Evolutionary conservation across 106 monocot species (phyloP), one percentile per base, ranked within the genome.

Genomic region (Vanilla planifolia): DNA sequence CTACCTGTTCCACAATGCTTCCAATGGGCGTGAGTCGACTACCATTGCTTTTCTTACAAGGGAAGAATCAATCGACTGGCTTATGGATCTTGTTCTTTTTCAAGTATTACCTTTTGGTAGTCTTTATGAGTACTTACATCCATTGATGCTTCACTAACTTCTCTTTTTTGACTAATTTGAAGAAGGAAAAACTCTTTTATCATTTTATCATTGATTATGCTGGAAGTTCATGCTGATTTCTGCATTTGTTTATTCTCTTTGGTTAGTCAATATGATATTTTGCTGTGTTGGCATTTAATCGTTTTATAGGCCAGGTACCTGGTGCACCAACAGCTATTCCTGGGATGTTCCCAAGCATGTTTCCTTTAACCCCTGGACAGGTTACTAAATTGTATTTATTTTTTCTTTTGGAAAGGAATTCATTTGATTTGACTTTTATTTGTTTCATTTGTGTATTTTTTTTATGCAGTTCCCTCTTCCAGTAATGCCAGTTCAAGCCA

Each of bases 11-110:
- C 86, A 80, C 80, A 79, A 63, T 78, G 80, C 86, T 86, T 75
- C 85, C 77, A 92, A 79, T 94, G 82, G 85, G 82, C 61, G 77
- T 80, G 82, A 90, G 79, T 76, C 55, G 67, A 73, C 80, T 80
- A 60, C 72, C 78, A 67, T 89, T 85, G 89, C 85, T 83, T 76
- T 75, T 71, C 62, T 89, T 72, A 66, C 73, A 82, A 86, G 80
- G 82, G 77, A 86, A 74, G 84, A 70, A 70, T 59, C 75, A 70
- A 39, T 70, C 65, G 85, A 77, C 74, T 67, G 75, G 89, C 83
- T 85, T 83, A 74, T 83, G 82, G 77, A 83, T 86, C 79, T 85
- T 89, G 67, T 72, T 93, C 75, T 30, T 75, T 75, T 72, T 80
- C 67, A 78, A 86, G 64, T 77, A 67, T 82, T 85, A 71, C 43